These are phyloP conservation scores for Glebionis coronaria DNA, from an alignment of 129 eudicot genomes.

Conservation along the genomic window DNA sequence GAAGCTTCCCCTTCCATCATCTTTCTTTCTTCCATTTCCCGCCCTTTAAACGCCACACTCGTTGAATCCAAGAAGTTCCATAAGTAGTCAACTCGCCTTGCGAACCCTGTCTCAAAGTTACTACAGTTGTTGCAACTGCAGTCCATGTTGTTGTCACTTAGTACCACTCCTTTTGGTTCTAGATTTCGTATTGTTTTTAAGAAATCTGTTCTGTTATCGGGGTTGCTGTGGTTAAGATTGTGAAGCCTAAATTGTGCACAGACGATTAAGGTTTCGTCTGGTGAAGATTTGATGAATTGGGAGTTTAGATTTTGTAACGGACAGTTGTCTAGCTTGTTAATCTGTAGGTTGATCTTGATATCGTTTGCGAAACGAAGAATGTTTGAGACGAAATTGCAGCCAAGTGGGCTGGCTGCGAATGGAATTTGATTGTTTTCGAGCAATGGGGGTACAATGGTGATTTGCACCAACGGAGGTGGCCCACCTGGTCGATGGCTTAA, in stretches of 20 bases:
- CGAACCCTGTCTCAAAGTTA: slow-evolving; percentile 56
- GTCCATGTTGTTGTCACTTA: slow-evolving; percentile 68
- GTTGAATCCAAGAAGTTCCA: slow-evolving; percentile 85
- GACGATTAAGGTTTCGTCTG: slow-evolving; percentile 56
- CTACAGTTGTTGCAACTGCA: slow-evolving; percentile 68
- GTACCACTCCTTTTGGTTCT: slow-evolving; percentile 65
- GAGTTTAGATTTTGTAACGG: slow-evolving; percentile 42
- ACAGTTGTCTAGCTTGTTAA: slow-evolving; percentile 50
- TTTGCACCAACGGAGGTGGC: slow-evolving; percentile 73
- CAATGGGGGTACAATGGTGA: slow-evolving; percentile 55
- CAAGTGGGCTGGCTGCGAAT: slow-evolving; percentile 54
- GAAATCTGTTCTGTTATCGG: slow-evolving; percentile 63
- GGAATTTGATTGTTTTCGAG: slow-evolving; percentile 40
- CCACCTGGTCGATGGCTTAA: slow-evolving; percentile 61
- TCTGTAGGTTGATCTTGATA: slow-evolving; percentile 62
- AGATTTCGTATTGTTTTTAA: slow-evolving; percentile 40
- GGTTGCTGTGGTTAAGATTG: slow-evolving; percentile 52
- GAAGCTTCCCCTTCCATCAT: slow-evolving; percentile 90
- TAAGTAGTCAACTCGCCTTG: slow-evolving; percentile 53
- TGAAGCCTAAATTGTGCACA: slow-evolving; percentile 79
- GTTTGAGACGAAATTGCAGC: slow-evolving; percentile 47
- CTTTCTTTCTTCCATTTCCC: slow-evolving; percentile 81
- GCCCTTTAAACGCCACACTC: slow-evolving; percentile 74
- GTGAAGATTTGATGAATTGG: slow-evolving; percentile 44
- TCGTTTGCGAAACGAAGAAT: slow-evolving; percentile 53